These are phyloP conservation scores for Verruconis gallopava DNA, from an alignment of 2,329 filamentous ascomycete species.

Conservation along the genomic window DNA sequence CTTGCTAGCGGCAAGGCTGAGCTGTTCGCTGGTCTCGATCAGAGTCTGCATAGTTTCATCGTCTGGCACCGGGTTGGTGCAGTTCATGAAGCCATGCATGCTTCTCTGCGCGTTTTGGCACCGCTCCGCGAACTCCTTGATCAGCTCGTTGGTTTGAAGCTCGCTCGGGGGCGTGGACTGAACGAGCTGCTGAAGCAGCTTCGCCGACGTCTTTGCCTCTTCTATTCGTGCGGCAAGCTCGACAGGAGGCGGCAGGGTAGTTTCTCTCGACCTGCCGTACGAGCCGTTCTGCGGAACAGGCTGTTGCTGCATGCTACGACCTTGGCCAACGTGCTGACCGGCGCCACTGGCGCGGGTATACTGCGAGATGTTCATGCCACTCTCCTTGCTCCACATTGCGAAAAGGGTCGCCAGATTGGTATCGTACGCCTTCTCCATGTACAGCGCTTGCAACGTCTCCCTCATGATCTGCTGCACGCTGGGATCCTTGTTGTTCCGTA, in stretches of 20 bases:
- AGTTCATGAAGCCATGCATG: conserved; percentile 75
- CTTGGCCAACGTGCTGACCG: conserved; percentile 16
- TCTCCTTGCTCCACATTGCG: conserved; percentile 84
- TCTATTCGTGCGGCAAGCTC: conserved; percentile 77
- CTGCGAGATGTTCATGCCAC: conserved; percentile 31
- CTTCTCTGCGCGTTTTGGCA: conserved; percentile 70
- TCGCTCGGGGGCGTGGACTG: conserved; percentile 70
- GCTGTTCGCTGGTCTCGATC: conserved; percentile 87
- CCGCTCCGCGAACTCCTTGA: conserved; percentile 81
- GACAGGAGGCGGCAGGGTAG: conserved; percentile 46
- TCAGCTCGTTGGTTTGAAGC: conserved; percentile 69
- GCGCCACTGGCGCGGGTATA: conserved; percentile 10
- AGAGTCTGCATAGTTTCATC: conserved; percentile 87
- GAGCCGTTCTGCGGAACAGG: conserved; percentile 12
- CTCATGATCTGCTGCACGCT: conserved; percentile 75
- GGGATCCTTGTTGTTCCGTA: conserved; percentile 57
- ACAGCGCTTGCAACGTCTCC: conserved; percentile 72
- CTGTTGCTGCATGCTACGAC: background rate
- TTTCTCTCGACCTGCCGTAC: conserved; percentile 13
- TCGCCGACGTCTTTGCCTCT: conserved; percentile 81
- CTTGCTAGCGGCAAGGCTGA: conserved; percentile 68
- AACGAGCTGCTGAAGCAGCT: conserved; percentile 81
- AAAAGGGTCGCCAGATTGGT: conserved; percentile 58
- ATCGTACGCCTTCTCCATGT: conserved; percentile 59
- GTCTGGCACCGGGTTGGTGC: conserved; percentile 67